Evolutionary conservation across 352 stramenopile species (phyloP).

Genomic region (Thalassiosira oceanica): DNA sequence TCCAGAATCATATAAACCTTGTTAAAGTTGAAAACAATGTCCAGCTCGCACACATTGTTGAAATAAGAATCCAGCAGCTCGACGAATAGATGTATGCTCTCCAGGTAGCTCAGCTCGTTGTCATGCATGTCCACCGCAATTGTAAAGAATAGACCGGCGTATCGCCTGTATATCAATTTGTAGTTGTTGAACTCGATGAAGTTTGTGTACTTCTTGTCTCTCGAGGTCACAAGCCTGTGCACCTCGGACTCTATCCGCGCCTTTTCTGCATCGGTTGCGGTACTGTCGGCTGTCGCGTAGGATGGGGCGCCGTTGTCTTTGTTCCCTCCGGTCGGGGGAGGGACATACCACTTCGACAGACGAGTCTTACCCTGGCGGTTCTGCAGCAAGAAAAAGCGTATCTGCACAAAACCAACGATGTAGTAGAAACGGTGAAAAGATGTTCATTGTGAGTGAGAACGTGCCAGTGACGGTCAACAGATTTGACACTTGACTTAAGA

Average conservation of each 20-base stretch:
- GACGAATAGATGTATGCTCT: constrained; percentile 97
- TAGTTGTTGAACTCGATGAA: constrained; percentile 98
- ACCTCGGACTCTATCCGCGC: constrained; percentile 78
- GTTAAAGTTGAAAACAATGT: constrained; percentile 81
- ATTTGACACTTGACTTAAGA: no score
- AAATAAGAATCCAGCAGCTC: constrained; percentile 98
- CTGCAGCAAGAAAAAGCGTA: constrained; percentile 96
- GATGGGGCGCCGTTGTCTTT: no score
- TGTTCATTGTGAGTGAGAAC: no score
- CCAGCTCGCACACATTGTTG: constrained; percentile 82
- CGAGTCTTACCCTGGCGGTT: constrained; percentile 99
- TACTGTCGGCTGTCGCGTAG: no score
- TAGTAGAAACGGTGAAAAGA: no score
- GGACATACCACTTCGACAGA: constrained; percentile 97
- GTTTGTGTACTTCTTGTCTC: constrained; percentile 87
- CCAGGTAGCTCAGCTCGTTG: constrained; percentile 96
- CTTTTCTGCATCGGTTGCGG: constrained; percentile 77
- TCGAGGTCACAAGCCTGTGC: constrained; percentile 74
- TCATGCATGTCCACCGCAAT: constrained; percentile 92
- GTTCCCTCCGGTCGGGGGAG: constrained; percentile 48
- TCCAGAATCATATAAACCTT: constrained; percentile 79
- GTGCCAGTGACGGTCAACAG: no score
- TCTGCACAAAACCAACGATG: no score
- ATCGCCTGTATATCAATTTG: constrained; percentile 96
- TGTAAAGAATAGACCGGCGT: constrained; percentile 97